Base-by-base conservation (phyloP, 345 rosid genomes). In the Populus tremula region DNA sequence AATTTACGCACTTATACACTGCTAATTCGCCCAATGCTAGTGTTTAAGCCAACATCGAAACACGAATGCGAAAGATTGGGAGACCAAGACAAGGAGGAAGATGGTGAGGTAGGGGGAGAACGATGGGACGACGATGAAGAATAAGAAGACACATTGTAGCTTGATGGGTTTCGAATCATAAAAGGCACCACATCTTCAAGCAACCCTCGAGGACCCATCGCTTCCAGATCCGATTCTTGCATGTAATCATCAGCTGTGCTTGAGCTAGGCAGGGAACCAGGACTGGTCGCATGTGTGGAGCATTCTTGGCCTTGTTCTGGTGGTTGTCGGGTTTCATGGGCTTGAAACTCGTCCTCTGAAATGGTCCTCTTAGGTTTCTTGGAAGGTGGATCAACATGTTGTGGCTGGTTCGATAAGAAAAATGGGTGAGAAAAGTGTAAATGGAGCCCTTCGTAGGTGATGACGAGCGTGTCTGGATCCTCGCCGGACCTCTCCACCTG, bases 401-500 rank as follows among this genome's bases (percentile, higher is more conserved):
- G 82, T 21, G 78, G 78, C 25, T 77, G 85, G 78, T 75, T 67
- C 3, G 69, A 65, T 49, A 76, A 76, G 82, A 87, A 85, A 71
- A 68, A 86, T 31, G 94, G 96, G 80, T 86, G 84, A 10, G 83
- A 76, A 70, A 84, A 92, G 86, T 94, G 98, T 0, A 91, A 87
- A 78, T 90, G 98, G 77, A 91, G 93, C 21, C 98, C 96, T 72
- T 94, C 96, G 47, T 92, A 92, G 47, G 98, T 94, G 82, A 94
- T 85, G 76, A 88, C 82, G 14, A 91, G 83, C 25, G 91, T 88
- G 69, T 90, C 91, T 20, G 88, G 86, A 62, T 92, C 97, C 31
- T 91, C 90, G 8, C 80, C 70, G 17, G 91, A 92, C 79, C 85
- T 90, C 78, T 92, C 97, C 69, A 94, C 97, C 63, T 92, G 94